A percentile compares a stretch with the other conserved stretches of the same genome.
These are phyloP conservation scores for Zelopaecilomyces penicillatus DNA, from an alignment of 2,329 filamentous ascomycete species.

Conservation along the genomic window DNA sequence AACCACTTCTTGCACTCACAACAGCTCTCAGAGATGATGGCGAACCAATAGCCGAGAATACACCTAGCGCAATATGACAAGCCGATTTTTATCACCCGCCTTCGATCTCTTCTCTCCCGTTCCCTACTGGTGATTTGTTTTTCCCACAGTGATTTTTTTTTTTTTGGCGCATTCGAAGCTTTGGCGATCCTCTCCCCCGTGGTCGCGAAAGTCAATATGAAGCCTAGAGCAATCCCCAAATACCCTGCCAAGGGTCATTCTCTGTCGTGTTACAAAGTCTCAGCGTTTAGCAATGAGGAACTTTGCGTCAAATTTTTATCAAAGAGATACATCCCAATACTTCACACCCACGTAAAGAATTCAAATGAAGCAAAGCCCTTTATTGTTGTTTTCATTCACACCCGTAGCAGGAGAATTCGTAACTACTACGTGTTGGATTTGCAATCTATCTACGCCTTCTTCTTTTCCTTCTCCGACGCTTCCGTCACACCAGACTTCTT, in stretches of 20 bases:
- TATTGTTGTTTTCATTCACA: too few species aligned
- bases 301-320: constrained; percentile 69
- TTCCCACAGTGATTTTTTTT: not conserved
- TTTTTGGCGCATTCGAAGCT: constrained; percentile 83
- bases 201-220: constrained; percentile 81
- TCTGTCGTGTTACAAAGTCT: constrained; percentile 89
- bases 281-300: constrained; percentile 65
- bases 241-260: constrained; percentile 82
- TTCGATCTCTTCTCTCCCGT: too few species aligned
- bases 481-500: constrained; percentile 18
- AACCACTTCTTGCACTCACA: too few species aligned
- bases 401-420: not conserved
- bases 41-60: too few species aligned
- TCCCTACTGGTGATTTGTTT: not conserved
- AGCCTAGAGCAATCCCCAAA: constrained; percentile 69
- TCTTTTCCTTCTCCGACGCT: constrained; percentile 32
- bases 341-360: not conserved
- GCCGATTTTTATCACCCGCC: too few species aligned
- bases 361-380: not conserved
- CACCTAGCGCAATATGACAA: too few species aligned
- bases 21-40: too few species aligned
- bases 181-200: constrained; percentile 56
- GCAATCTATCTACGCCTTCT: constrained; percentile 37
- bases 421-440: not conserved
- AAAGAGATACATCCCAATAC: constrained; percentile 59